Conservation (phyloP, 805 yeast genomes). For the Candida piceae region DNA sequence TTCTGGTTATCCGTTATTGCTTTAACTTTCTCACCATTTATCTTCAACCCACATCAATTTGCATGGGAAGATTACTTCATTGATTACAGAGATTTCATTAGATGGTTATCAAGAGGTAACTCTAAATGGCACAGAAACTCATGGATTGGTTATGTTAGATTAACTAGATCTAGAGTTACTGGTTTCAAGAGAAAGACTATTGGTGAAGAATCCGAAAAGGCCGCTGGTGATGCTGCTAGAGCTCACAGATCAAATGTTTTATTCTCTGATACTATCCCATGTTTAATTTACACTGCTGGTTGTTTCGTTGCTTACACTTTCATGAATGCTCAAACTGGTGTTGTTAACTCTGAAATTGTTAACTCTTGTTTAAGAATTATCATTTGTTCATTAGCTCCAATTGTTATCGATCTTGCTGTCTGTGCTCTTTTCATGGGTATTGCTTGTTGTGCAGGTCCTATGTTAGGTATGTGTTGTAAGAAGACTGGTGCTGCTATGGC, state of each 20-base stretch:
- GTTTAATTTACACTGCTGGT: constrained; percentile 70
- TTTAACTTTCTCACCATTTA: constrained; percentile 43
- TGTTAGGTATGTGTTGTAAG: constrained; percentile 92
- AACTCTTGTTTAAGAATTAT: constrained; percentile 69
- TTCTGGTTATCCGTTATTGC: constrained; percentile 47
- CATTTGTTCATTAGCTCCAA: constrained; percentile 85
- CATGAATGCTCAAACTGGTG: constrained; percentile 86
- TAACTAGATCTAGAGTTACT: constrained; percentile 81
- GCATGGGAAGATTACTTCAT: constrained; percentile 41
- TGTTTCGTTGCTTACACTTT: constrained; percentile 75
- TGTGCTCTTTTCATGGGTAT: constrained; percentile 69
- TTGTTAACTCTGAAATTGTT: constrained; percentile 45
- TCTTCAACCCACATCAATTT: constrained; percentile 53
- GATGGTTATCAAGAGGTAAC: constrained; percentile 84
- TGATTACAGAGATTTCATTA: constrained; percentile 44
- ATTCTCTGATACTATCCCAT: constrained; percentile 68
- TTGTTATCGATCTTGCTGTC: constrained; percentile 84
- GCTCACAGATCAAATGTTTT: constrained; percentile 74
- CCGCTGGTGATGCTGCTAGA: constrained; percentile 79
- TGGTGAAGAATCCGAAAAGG: constrained; percentile 75
- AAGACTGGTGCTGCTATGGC: constrained; percentile 95
- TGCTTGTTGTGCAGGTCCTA: constrained; percentile 97
- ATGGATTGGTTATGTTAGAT: constrained; percentile 74
- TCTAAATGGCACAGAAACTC: constrained; percentile 60
- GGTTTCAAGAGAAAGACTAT: constrained; percentile 78